A percentile compares a stretch with the other conserved stretches of the same genome.
These are phyloP conservation scores for Castanea mollissima DNA, from an alignment of 306 rosid genomes.

Conservation along the genomic window DNA sequence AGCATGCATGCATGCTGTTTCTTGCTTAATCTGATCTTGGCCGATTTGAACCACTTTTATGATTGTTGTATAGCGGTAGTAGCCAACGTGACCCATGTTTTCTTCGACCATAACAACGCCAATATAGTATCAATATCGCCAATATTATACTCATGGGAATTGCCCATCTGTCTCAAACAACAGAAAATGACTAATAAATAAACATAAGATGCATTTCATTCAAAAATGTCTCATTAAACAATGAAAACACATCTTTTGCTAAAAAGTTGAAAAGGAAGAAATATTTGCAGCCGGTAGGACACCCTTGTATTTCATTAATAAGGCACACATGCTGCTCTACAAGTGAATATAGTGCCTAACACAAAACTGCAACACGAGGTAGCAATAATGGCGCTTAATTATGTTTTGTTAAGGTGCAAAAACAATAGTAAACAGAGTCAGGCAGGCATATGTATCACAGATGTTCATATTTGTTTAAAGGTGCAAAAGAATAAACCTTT, in stretches of 20 bases:
- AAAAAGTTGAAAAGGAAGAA: neutral
- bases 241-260: neutral
- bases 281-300: neutral
- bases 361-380: neutral
- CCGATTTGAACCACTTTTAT: conserved; percentile 55
- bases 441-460: neutral
- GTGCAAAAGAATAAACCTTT: conserved; percentile 1
- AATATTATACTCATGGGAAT: conserved; percentile 62
- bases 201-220: neutral
- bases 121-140: conserved; percentile 56
- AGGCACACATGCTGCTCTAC: neutral
- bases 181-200: conserved; percentile 10
- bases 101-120: conserved; percentile 85
- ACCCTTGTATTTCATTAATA: neutral
- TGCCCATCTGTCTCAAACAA: conserved; percentile 82
- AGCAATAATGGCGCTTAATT: neutral
- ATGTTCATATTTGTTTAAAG: neutral
- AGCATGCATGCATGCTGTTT: conserved; percentile 4
- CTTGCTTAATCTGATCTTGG: conserved; percentile 61
- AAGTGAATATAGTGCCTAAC: neutral
- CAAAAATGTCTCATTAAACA: neutral
- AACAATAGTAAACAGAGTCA: neutral
- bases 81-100: conserved; percentile 68
- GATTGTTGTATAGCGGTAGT: conserved; percentile 66
- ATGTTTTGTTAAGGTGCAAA: neutral